Evolutionary conservation across 139 green algal genomes (phyloP).

Genomic region (Volvox africanus): DNA sequence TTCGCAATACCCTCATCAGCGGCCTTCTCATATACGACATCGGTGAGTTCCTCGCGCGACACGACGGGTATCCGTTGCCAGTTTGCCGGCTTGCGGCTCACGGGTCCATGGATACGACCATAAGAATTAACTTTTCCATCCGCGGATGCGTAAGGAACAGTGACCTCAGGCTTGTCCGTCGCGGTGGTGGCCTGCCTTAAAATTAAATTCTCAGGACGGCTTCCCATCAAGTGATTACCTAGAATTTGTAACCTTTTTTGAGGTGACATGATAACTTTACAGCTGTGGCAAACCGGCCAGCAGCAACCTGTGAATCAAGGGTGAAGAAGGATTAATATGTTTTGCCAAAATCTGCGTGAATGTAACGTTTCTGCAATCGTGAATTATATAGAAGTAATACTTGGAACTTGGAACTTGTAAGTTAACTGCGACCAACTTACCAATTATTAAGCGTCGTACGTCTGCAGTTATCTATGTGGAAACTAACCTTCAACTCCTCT

Average conservation of each 20-base stretch:
- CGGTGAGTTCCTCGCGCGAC: constrained; percentile 70
- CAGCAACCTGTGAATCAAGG: neutral
- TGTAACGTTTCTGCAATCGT: neutral
- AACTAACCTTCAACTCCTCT: neutral
- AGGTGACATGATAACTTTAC: neutral
- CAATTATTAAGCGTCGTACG: neutral
- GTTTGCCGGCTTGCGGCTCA: constrained; percentile 68
- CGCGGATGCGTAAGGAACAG: constrained; percentile 53
- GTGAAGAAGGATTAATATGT: neutral
- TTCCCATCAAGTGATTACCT: constrained; percentile 2
- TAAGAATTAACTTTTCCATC: constrained; percentile 69
- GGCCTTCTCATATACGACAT: constrained; percentile 92
- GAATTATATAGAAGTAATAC: neutral
- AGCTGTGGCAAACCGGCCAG: neutral
- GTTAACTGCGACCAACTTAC: neutral
- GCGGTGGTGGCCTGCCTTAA: neutral
- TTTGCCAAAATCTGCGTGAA: neutral
- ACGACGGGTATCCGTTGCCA: constrained; percentile 74
- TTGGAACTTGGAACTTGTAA: neutral
- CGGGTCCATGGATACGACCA: constrained; percentile 82
- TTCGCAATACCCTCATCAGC: constrained; percentile 91
- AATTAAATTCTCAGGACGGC: neutral
- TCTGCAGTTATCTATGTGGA: neutral
- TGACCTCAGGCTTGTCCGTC: neutral
- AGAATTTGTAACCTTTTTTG: constrained; percentile 25